Evolutionary conservation across 169 alveolate species (phyloP), one percentile per base, ranked within the genome.

Genomic region (Plasmodium gallinaceum): DNA sequence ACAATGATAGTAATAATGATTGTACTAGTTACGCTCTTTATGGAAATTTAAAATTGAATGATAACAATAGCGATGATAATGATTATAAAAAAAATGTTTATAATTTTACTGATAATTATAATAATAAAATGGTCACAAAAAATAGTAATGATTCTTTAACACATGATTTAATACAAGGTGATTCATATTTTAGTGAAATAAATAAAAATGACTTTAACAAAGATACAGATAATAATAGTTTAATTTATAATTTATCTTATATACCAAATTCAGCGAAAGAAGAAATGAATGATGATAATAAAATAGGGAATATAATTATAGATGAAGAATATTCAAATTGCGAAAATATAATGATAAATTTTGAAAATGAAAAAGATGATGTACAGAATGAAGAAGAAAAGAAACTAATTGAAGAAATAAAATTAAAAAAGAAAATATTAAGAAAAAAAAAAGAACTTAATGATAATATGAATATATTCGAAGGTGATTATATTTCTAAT

Each of bases 371-470:
- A 37, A 18, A 18, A 9, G 73, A 60, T 43, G 72, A 58, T 42
- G 14, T 10, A 7, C 74, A 74, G 57, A 74, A 86, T 52, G 92
- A 86, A n/a, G 92, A 65, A 73, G 92, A 86, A 86, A 86, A 24
- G 45, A 86, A 52, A 71, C 20, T 86, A 51, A 86, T 86, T 43
- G 75, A 86, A 86, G 51, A 54, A 57, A 86, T 86, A 64, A 86
- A 86, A 52, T 24, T 86, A 66, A 86, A 86, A 65, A 86, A 71
- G 51, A 73, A 86, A 14, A 86, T 86, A 8, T 10, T 86, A 7
- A 37, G 92, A n/a, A 86, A 86, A 51, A 85, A 85, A 43, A 69
- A 70, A 26, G 65, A 70, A 58, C 58, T 86, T 37, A 51, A 20
- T 9, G 68, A 45, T 20, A 24, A 24, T 5, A 42, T 20, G 16